Conservation (phyloP, 2,329 filamentous ascomycete species). For the Penicillium sp. region DNA sequence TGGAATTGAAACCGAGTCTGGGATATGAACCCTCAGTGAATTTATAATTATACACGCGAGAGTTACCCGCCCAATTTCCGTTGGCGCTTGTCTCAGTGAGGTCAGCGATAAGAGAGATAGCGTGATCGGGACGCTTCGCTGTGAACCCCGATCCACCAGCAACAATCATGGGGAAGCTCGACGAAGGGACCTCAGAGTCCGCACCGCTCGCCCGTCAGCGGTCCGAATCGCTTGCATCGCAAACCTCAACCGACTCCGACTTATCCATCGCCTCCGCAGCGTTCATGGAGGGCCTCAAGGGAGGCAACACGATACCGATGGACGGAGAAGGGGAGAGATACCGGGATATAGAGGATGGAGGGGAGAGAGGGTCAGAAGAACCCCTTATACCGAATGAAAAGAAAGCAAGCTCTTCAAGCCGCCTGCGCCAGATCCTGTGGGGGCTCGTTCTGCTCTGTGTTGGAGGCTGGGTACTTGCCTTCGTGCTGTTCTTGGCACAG, state of each 20-base stretch:
- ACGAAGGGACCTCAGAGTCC: conserved; percentile 28
- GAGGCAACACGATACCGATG: conserved; percentile 11
- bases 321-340: conserved; percentile 28
- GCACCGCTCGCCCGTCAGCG: conserved; percentile 30
- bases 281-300: conserved; percentile 31
- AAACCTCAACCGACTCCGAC: conserved; percentile 36
- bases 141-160: conserved; percentile 6
- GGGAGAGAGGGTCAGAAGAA: conserved; percentile 26
- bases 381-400: conserved; percentile 27
- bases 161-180: conserved; percentile 29
- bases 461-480: conserved; percentile 48
- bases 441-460: conserved; percentile 43
- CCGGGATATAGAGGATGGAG: conserved; percentile 38
- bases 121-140: conserved; percentile 10
- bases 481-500: conserved; percentile 45
- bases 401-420: conserved; percentile 29
- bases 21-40: neutral
- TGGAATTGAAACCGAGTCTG: neutral
- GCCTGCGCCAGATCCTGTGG: conserved; percentile 44
- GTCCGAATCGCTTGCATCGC: conserved; percentile 28
- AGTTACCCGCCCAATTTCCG: neutral
- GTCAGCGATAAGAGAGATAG: conserved; percentile 21
- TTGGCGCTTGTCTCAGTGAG: neutral
- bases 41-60: neutral
- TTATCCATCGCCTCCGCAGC: conserved; percentile 35